These are phyloP conservation scores for Daucus carota DNA, from an alignment of 129 eudicot genomes.

Conservation along the genomic window DH1_v3.0 NC_030381.2:51237001-51237500, in stretches of 20 bases:
- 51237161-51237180: conserved; percentile 1
- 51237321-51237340: not conserved
- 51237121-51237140: not conserved
- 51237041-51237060: not conserved
- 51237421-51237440: not conserved
- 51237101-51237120: not conserved
- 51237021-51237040: conserved; percentile 6
- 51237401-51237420: not conserved
- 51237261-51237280: not conserved
- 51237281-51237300: not conserved
- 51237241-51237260: not conserved
- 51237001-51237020: conserved; percentile 2
- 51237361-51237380: not conserved
- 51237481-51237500: not conserved
- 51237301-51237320: not conserved
- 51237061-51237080: not conserved
- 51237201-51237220: not conserved
- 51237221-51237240: conserved; percentile 1
- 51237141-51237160: conserved; percentile 8
- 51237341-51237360: not conserved
- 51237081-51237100: conserved; percentile 7
- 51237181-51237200: not conserved
- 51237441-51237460: not conserved
- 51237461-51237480: not conserved
- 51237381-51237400: not conserved